Percentiles rank a stretch among this genome's conserved stretches.
These are phyloP conservation scores for Excoecaria agallocha DNA, from an alignment of 345 rosid species.

Conservation along the genomic window DNA sequence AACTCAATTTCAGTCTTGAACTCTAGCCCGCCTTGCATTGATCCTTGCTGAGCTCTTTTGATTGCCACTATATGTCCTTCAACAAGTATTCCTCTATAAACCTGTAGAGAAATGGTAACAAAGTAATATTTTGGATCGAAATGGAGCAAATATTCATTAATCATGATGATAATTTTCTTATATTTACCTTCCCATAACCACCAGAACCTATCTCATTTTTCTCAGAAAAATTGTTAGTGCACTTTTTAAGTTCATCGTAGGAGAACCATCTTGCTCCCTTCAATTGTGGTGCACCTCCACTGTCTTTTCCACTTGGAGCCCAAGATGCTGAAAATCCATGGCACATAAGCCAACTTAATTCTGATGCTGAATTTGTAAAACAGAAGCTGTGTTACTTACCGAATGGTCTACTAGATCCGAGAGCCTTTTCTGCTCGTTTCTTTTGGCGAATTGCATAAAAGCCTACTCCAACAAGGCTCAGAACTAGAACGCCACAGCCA, in stretches of 20 bases:
- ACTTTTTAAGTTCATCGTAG: constrained; percentile 79
- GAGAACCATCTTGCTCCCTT: constrained; percentile 98
- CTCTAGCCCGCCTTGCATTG: constrained; percentile 89
- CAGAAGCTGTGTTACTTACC: constrained; percentile 40
- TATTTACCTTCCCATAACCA: constrained; percentile 81
- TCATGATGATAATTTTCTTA: neutral
- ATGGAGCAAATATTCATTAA: neutral
- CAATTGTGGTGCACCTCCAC: constrained; percentile 82
- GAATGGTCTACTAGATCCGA: constrained; percentile 77
- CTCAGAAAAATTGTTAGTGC: constrained; percentile 67
- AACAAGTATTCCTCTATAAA: constrained; percentile 76
- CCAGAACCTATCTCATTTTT: constrained; percentile 86
- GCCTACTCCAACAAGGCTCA: constrained; percentile 64
- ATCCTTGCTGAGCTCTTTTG: constrained; percentile 89
- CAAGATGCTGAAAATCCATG: constrained; percentile 63
- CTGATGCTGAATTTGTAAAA: neutral
- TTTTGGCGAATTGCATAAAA: constrained; percentile 81
- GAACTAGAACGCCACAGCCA: constrained; percentile 49
- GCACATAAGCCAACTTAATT: neutral
- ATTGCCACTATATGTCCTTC: constrained; percentile 77
- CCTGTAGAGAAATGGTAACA: constrained; percentile 37
- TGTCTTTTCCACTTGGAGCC: constrained; percentile 82
- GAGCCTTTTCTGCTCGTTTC: constrained; percentile 94
- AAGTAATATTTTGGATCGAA: neutral
- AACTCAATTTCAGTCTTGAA: constrained; percentile 96